Evolutionary conservation across 73 alveolate species (phyloP), one percentile per base, ranked within the genome.

Genomic region (Paramecium pentaurelia): DNA sequence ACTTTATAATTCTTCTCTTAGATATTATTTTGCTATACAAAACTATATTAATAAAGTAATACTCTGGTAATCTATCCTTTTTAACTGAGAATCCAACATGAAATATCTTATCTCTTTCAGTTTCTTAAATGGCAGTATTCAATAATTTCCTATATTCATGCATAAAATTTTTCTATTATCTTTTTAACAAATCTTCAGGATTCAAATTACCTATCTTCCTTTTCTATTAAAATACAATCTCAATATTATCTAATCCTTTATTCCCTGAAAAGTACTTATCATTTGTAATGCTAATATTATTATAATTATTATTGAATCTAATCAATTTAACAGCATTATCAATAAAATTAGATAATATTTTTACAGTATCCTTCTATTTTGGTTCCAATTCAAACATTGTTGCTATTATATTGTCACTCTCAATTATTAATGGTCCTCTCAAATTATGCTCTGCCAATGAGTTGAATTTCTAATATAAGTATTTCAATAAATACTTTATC

Each of bases 1-100:
- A 88, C 42, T 42, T 77, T 77, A 18, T 38, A 22, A 45, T 40
- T 20, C 42, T 88, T 88, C 40, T 88, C 42, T 40, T 38, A 18
- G 14, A 70, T 22, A 88, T 88, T 22, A 70, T 88, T 28, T 40
- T 80, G 44, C 54, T 88, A 8, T 87, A 88, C 90, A 70, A 54
- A 27, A 71, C 94, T 70, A 88, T 60, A 42, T 75, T 45, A 42
- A 54, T 68, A 22, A 70, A 37, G 71, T 80, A 4, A 40, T 88
- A 88, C 89, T 88, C 94, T 20, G 94, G 94, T 14, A 88, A 75
- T 38, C 86, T 75, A 28, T 70, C 89, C 60, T 88, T 88, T 60
- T 88, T 88, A 2, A 80, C 94, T 3, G 90, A 68, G 10, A 40
- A 70, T 10, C 94, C 94, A 37, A 88, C 94, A 71, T 88, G 94